Conservation (phyloP, 2,329 filamentous ascomycete genomes). For the Magnaporthiopsis poae region DNA sequence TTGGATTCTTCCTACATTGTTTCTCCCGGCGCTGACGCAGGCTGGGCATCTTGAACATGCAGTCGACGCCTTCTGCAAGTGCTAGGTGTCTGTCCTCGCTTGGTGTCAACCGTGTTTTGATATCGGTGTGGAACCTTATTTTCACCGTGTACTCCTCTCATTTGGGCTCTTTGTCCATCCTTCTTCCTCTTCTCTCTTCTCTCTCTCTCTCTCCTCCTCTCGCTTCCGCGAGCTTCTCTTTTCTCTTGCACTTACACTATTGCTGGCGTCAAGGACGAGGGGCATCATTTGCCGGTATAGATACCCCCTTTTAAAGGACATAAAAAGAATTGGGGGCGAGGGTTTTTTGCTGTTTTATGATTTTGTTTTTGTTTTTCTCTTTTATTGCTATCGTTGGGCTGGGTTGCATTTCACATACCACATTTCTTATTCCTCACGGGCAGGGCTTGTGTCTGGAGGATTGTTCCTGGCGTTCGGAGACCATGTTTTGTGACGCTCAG, state of each 20-base stretch:
- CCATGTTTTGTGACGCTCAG: neutral
- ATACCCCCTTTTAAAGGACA: constrained; percentile 1
- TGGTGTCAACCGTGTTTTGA: neutral
- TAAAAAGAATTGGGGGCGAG: neutral
- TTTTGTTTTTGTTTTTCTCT: neutral
- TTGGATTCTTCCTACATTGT: neutral
- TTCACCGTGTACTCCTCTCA: neutral
- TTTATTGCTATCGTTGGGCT: neutral
- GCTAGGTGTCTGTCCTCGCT: neutral
- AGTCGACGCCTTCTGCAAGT: neutral
- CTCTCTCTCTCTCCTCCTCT: neutral
- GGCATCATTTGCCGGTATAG: neutral
- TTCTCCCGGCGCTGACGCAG: no score
- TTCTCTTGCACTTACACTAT: neutral
- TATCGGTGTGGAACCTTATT: neutral
- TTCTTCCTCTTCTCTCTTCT: neutral
- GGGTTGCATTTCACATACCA: neutral
- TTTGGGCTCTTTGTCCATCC: neutral
- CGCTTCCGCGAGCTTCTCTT: neutral
- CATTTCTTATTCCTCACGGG: neutral
- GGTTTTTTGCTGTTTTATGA: neutral
- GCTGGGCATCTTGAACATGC: neutral
- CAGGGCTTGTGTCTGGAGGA: neutral
- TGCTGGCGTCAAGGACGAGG: constrained; percentile 1
- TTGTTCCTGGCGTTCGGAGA: neutral